These are phyloP conservation scores for Leccinum barrowsii DNA, from an alignment of 768 basidiomycete species.

Conservation along the genomic window DNA sequence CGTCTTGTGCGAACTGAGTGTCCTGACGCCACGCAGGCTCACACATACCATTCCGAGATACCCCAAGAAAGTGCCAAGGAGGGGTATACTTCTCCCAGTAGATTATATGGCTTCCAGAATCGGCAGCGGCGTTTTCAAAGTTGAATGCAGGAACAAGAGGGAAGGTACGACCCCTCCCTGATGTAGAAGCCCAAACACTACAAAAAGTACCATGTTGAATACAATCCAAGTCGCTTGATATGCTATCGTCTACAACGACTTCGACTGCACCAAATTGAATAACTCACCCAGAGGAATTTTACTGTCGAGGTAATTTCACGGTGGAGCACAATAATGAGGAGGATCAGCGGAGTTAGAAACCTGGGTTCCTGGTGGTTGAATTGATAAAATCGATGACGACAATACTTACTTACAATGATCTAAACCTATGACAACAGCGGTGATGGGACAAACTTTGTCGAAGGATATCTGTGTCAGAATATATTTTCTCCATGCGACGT, in stretches of 20 bases:
- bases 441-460: slow-evolving; percentile 12
- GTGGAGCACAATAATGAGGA: slow-evolving; percentile 33
- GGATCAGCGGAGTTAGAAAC: slow-evolving; percentile 36
- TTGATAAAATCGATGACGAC: slow-evolving; percentile 30
- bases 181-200: slow-evolving; percentile 37
- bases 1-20: slow-evolving; percentile 20
- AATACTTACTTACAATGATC: slow-evolving; percentile 15
- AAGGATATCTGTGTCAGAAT: slow-evolving; percentile 13
- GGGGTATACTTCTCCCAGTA: slow-evolving; percentile 43
- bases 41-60: slow-evolving; percentile 16
- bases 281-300: slow-evolving; percentile 27
- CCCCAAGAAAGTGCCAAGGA: slow-evolving; percentile 34
- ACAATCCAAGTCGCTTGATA: slow-evolving; percentile 27
- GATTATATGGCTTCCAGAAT: slow-evolving; percentile 17
- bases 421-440: slow-evolving; percentile 23
- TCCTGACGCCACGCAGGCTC: not conserved
- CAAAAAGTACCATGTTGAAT: slow-evolving; percentile 28
- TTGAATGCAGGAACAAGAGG: slow-evolving; percentile 30
- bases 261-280: not conserved
- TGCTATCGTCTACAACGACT: not conserved
- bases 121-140: slow-evolving; percentile 8
- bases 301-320: slow-evolving; percentile 23
- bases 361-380: slow-evolving; percentile 40
- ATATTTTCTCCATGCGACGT: slow-evolving; percentile 1
- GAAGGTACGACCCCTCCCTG: slow-evolving; percentile 41